Evolutionary conservation across 208 protist genomes (phyloP).

Genomic region (Wallacemonas collosoma): DNA sequence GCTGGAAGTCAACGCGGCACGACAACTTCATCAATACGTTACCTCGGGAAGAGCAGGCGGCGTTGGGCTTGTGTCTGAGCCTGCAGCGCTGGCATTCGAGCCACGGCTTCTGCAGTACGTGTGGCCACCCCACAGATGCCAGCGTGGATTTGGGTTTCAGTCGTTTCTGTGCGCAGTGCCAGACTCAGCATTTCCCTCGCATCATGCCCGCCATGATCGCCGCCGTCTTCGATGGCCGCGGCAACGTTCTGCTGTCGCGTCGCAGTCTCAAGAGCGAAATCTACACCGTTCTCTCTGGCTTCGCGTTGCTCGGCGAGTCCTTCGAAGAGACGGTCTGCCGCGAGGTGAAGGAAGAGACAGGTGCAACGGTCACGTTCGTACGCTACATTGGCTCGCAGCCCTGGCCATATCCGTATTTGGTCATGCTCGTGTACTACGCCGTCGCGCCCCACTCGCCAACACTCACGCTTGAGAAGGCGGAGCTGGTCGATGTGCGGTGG

Average conservation of each 20-base stretch:
- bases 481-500: slow-evolving; percentile 54
- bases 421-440: slow-evolving; percentile 70
- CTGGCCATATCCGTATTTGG: slow-evolving; percentile 43
- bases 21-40: slow-evolving; percentile 1
- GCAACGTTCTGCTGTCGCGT: slow-evolving; percentile 53
- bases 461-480: slow-evolving; percentile 33
- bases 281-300: slow-evolving; percentile 52
- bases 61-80: slow-evolving; percentile 40
- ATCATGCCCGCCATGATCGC: slow-evolving; percentile 56
- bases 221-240: slow-evolving; percentile 47
- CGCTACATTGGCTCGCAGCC: slow-evolving; percentile 62
- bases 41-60: slow-evolving; percentile 20
- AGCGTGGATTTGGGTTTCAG: slow-evolving; percentile 31
- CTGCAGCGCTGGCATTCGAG: slow-evolving; percentile 27
- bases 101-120: slow-evolving; percentile 34
- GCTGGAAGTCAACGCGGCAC: not conserved
- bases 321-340: slow-evolving; percentile 52
- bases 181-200: slow-evolving; percentile 32
- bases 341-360: slow-evolving; percentile 66
- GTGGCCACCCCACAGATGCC: slow-evolving; percentile 21
- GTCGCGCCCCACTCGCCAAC: slow-evolving; percentile 23
- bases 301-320: slow-evolving; percentile 48
- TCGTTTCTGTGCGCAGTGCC: slow-evolving; percentile 34
- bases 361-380: slow-evolving; percentile 36
- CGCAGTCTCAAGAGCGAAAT: slow-evolving; percentile 18